phyloP scores from a whole-genome alignment of 768 basidiomycete species.

The Pulveroboletus sp. region DNA sequence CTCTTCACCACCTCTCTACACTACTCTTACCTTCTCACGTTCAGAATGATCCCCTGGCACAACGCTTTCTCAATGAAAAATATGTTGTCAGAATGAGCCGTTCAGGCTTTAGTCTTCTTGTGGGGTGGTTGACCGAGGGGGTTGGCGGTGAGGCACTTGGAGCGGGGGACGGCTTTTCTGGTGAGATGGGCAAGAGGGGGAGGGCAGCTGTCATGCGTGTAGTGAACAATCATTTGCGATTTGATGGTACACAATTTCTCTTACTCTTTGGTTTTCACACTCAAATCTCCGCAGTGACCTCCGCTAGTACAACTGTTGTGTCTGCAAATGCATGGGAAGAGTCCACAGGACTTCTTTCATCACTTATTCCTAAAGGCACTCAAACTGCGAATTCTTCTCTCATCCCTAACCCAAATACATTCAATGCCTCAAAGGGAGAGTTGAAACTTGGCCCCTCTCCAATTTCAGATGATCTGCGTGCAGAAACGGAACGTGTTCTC shows the following conservation, averaged over 20 bases:
- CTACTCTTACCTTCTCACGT: slow-evolving; percentile 82
- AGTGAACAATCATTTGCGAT: slow-evolving; percentile 87
- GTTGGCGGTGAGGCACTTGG: slow-evolving; percentile 83
- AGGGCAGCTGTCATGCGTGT: slow-evolving; percentile 89
- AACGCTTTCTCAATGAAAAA: slow-evolving; percentile 84
- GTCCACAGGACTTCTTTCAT: slow-evolving; percentile 76
- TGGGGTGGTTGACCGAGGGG: slow-evolving; percentile 96
- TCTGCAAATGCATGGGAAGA: slow-evolving; percentile 75
- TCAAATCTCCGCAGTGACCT: slow-evolving; percentile 50
- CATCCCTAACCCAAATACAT: slow-evolving; percentile 60
- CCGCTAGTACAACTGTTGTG: slow-evolving; percentile 60
- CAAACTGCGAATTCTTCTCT: slow-evolving; percentile 35
- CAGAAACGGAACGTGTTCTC: slow-evolving; percentile 75
- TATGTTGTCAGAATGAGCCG: slow-evolving; percentile 87
- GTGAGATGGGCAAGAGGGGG: slow-evolving; percentile 78
- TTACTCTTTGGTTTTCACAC: slow-evolving; percentile 8
- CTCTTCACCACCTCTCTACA: slow-evolving; percentile 73
- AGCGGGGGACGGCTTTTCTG: slow-evolving; percentile 70
- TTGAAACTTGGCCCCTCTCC: slow-evolving; percentile 85
- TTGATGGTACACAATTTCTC: slow-evolving; percentile 61
- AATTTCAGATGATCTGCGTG: slow-evolving; percentile 70
- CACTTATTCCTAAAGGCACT: slow-evolving; percentile 62
- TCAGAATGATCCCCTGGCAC: slow-evolving; percentile 74
- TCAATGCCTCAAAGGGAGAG: slow-evolving; percentile 69
- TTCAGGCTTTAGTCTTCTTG: slow-evolving; percentile 84